These are phyloP conservation scores for Margaritispora aquatica DNA, from an alignment of 495 filamentous ascomycete genomes.

Conservation along the genomic window DNA sequence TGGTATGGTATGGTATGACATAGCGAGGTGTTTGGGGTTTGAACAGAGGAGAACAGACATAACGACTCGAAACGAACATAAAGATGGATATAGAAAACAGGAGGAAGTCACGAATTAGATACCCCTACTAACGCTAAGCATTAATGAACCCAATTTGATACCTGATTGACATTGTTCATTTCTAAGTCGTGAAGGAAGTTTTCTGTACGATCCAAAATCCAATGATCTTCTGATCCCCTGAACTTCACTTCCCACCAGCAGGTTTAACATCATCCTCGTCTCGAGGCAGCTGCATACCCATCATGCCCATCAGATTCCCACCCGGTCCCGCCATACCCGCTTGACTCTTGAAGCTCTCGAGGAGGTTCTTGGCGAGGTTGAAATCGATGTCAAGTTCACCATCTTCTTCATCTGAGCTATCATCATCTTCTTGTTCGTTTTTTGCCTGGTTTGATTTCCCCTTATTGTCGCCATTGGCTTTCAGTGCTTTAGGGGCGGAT, in stretches of 20 bases:
- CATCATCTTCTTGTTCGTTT: conserved; percentile 28
- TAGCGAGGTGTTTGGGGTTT: conserved; percentile 14
- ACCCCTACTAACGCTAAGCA: not conserved
- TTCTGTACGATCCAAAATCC: too few relatives aligned
- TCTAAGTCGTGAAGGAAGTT: too few relatives aligned
- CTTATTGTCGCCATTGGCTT: conserved; percentile 15
- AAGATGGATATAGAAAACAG: not conserved
- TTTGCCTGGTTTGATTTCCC: conserved; percentile 10
- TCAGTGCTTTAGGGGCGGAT: conserved; percentile 18
- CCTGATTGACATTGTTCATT: too few relatives aligned
- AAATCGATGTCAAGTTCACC: conserved; percentile 71
- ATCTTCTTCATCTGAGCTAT: conserved; percentile 31
- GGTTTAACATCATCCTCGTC: conserved; percentile 52
- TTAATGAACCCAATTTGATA: conserved; percentile 1
- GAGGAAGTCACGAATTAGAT: too few relatives aligned
- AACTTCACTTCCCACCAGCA: not conserved
- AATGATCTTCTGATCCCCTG: too few relatives aligned
- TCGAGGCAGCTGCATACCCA: conserved; percentile 74
- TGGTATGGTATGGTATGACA: not conserved
- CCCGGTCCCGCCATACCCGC: conserved; percentile 77
- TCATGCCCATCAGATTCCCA: conserved; percentile 76
- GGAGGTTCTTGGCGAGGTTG: conserved; percentile 81
- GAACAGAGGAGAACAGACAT: not conserved
- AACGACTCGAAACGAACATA: too few relatives aligned
- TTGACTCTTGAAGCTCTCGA: conserved; percentile 90